A percentile compares a stretch with the other conserved stretches of the same genome.
Evolutionary conservation across 306 rosid species (phyloP).

Genomic region (Morella rubra): DNA sequence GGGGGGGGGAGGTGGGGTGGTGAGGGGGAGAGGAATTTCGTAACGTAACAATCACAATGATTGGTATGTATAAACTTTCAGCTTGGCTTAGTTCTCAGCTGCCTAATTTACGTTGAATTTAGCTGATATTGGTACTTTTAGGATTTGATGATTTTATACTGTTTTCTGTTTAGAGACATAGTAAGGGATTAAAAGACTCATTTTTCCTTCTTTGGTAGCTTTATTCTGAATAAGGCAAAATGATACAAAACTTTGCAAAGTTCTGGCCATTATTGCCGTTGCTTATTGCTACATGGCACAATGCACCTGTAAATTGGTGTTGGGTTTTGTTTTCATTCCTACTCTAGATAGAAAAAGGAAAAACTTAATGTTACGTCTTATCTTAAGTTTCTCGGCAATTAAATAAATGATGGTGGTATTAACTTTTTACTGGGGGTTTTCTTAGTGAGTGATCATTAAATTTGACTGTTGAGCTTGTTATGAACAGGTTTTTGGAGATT

Average conservation of each 20-base stretch:
- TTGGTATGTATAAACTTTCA: neutral
- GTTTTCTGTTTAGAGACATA: neutral
- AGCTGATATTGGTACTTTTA: neutral
- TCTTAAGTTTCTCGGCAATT: neutral
- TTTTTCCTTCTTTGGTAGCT: neutral
- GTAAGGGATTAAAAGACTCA: neutral
- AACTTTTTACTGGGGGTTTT: neutral
- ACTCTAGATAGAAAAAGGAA: neutral
- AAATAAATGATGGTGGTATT: neutral
- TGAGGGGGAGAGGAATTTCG: neutral
- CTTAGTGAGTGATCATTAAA: neutral
- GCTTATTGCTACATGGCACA: neutral
- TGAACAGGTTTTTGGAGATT: slow-evolving; percentile 64
- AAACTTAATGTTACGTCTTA: neutral
- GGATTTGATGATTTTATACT: neutral
- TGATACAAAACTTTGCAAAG: neutral
- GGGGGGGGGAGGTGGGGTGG: too few relatives aligned
- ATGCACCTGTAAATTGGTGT: neutral
- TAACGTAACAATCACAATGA: neutral
- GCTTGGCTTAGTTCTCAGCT: neutral
- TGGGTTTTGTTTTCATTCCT: neutral
- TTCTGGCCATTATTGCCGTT: neutral
- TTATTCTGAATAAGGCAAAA: neutral
- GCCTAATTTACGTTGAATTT: neutral
- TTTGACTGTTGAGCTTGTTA: neutral